Evolutionary conservation across 2,329 filamentous ascomycete species (phyloP).

Genomic region (Colletotrichum tofieldiae): DNA sequence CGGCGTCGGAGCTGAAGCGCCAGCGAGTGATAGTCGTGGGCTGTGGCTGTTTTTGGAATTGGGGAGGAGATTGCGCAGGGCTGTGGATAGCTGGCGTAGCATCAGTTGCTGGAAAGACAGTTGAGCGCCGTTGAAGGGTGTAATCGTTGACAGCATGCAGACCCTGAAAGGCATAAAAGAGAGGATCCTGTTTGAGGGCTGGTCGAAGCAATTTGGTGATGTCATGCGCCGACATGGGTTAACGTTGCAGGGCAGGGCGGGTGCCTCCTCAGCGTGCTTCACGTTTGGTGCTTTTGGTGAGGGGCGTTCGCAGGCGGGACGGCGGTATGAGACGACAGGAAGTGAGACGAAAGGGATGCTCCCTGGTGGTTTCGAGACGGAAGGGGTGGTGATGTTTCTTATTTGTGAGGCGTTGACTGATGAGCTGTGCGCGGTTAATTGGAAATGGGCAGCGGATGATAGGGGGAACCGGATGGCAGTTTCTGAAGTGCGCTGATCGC

Average conservation of each 20-base stretch:
- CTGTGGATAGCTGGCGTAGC: neutral
- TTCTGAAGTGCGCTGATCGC: neutral
- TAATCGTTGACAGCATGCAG: neutral
- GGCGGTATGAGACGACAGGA: slow-evolving; percentile 8
- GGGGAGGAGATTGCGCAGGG: neutral
- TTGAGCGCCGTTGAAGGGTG: neutral
- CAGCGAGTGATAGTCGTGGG: neutral
- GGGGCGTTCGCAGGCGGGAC: slow-evolving; percentile 24
- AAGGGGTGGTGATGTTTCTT: slow-evolving; percentile 13
- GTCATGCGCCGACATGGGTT: slow-evolving; percentile 29
- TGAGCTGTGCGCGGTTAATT: neutral
- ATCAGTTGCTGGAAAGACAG: neutral
- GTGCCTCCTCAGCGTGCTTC: slow-evolving; percentile 29
- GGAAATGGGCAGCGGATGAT: neutral
- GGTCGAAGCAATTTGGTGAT: slow-evolving; percentile 8
- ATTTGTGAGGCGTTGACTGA: neutral
- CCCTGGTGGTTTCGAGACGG: neutral
- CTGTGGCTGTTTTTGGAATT: neutral
- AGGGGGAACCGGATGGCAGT: slow-evolving; percentile 6
- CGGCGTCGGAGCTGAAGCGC: slow-evolving; percentile 14
- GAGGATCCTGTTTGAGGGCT: slow-evolving; percentile 1
- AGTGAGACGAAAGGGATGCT: neutral
- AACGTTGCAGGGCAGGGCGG: slow-evolving; percentile 7
- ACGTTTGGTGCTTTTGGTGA: slow-evolving; percentile 28
- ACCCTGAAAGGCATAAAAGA: neutral